A percentile compares a stretch with the other conserved stretches of the same genome.
These are phyloP conservation scores for Hymenoscyphus albidus DNA, from an alignment of 2,329 filamentous ascomycete genomes.

Conservation along the genomic window DNA sequence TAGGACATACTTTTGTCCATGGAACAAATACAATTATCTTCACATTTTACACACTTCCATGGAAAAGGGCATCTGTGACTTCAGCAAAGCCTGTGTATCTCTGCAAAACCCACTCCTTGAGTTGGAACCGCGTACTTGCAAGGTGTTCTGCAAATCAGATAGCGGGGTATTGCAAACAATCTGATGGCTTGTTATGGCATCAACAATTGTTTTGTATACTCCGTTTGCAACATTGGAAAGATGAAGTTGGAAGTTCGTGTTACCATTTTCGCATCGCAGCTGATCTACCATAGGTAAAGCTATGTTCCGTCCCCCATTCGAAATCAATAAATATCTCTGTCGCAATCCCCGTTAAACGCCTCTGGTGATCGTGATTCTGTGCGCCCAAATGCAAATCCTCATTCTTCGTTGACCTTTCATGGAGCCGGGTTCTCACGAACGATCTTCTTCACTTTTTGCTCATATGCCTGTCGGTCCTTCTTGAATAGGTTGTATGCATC, in stretches of 20 bases:
- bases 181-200: neutral
- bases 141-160: neutral
- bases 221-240: neutral
- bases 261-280: slow-evolving; percentile 8
- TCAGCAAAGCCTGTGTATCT: neutral
- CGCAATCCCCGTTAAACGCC: slow-evolving; percentile 25
- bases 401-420: slow-evolving; percentile 37
- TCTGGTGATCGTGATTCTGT: slow-evolving; percentile 18
- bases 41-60: neutral
- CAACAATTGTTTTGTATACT: neutral
- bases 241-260: neutral
- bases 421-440: slow-evolving; percentile 86
- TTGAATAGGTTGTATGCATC: slow-evolving; percentile 97
- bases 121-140: neutral
- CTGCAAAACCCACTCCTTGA: neutral
- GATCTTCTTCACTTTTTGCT: slow-evolving; percentile 79
- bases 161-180: neutral
- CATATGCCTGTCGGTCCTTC: slow-evolving; percentile 82
- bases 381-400: slow-evolving; percentile 12
- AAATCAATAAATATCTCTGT: slow-evolving; percentile 11
- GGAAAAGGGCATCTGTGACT: neutral
- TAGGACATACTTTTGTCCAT: neutral
- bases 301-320: neutral
- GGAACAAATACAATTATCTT: neutral
- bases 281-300: slow-evolving; percentile 5